phyloP scores from a whole-genome alignment of 1,139 yeast species.

The Zygosaccharomyces pseudobailii region DNA sequence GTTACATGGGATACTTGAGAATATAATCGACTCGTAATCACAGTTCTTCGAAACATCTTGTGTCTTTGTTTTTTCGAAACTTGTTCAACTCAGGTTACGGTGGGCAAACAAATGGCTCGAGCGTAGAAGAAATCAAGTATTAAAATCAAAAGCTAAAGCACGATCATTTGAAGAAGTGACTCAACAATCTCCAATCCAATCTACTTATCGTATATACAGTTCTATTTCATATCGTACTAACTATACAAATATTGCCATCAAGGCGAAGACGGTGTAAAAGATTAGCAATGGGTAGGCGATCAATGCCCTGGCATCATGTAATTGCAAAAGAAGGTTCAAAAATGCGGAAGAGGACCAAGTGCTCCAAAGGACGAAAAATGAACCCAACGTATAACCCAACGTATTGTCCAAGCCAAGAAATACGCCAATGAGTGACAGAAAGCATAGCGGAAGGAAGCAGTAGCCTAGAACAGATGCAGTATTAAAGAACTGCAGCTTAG shows the following conservation, averaged over 20 bases:
- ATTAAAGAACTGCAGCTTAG: constrained; percentile 32
- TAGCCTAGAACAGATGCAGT: constrained; percentile 88
- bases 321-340: constrained; percentile 77
- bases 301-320: constrained; percentile 80
- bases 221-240: background rate
- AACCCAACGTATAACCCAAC: constrained; percentile 67
- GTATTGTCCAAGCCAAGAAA: constrained; percentile 64
- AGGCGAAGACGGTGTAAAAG: constrained; percentile 90
- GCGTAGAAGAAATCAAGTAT: background rate
- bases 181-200: background rate
- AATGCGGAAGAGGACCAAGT: constrained; percentile 93
- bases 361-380: constrained; percentile 82
- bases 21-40: constrained; percentile 5
- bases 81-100: background rate
- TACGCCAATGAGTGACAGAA: constrained; percentile 70
- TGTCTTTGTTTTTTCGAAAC: background rate
- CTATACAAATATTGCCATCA: constrained; percentile 89
- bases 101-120: too few relatives aligned
- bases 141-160: background rate
- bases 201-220: background rate
- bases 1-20: constrained; percentile 49
- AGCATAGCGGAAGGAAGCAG: constrained; percentile 84
- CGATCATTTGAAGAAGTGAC: background rate
- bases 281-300: constrained; percentile 92
- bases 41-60: background rate